Conservation (phyloP, 2,329 filamentous ascomycete species). For the Chaetomium sp. region DNA sequence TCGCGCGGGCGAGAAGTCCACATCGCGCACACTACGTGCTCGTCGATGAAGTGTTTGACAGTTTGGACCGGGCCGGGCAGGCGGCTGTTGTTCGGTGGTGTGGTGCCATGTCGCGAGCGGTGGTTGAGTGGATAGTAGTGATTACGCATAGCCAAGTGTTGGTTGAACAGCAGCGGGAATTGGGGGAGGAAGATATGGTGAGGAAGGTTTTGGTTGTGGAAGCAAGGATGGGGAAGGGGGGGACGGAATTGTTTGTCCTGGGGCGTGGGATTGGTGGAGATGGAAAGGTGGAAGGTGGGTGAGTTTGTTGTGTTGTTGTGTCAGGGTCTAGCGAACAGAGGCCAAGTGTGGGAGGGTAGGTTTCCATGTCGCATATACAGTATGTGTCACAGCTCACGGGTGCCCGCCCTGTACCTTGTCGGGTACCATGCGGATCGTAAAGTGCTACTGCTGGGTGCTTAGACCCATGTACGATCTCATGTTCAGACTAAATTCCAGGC, state of each 20-base stretch:
- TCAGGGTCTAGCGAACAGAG: too few relatives aligned
- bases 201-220: neutral
- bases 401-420: too few relatives aligned
- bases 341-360: too few relatives aligned
- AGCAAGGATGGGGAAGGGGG: neutral
- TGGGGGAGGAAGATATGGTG: neutral
- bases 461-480: neutral
- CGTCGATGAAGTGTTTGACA: neutral
- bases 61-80: neutral
- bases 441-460: too few relatives aligned
- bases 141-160: neutral
- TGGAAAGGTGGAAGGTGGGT: neutral
- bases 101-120: neutral
- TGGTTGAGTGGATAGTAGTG: neutral
- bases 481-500: neutral
- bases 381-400: too few relatives aligned
- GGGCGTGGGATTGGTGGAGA: neutral
- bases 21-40: neutral
- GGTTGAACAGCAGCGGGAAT: neutral
- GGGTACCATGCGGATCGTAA: too few relatives aligned
- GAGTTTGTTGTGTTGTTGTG: too few relatives aligned
- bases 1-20: neutral
- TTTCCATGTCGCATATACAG: too few relatives aligned
- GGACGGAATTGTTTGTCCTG: neutral
- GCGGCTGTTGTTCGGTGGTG: neutral